Percentiles rank a stretch among this genome's conserved stretches.
These are phyloP conservation scores for Syncephalastrum monosporum DNA, from an alignment of 371 early-diverging fungal genomes.

Conservation along the genomic window DNA sequence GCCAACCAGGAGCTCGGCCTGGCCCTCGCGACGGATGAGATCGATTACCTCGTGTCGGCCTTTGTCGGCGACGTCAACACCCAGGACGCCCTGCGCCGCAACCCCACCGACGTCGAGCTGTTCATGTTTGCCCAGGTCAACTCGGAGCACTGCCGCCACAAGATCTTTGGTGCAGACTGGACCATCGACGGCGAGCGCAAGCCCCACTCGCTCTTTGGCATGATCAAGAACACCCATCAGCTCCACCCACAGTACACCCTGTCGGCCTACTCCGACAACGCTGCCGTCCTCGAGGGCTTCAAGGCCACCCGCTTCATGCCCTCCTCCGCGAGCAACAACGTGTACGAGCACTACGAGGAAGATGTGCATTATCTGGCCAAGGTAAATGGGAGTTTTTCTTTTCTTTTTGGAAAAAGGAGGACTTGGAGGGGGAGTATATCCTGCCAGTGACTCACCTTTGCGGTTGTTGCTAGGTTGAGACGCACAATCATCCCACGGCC, in stretches of 20 bases:
- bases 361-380: constrained; percentile 88
- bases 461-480: constrained; percentile 72
- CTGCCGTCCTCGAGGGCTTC: constrained; percentile 90
- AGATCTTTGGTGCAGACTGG: constrained; percentile 97
- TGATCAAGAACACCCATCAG: constrained; percentile 93
- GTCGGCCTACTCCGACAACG: constrained; percentile 97
- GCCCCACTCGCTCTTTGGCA: constrained; percentile 84
- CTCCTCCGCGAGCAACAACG: constrained; percentile 36
- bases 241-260: constrained; percentile 75
- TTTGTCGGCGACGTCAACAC: constrained; percentile 62
- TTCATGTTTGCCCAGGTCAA: constrained; percentile 99
- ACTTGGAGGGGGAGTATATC: too few species aligned
- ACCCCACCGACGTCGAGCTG: constrained; percentile 97
- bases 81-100: constrained; percentile 59
- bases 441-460: neutral
- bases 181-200: constrained; percentile 83
- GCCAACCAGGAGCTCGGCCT: constrained; percentile 91
- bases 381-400: constrained; percentile 27
- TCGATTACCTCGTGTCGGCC: constrained; percentile 88
- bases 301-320: constrained; percentile 71
- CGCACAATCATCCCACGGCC: constrained; percentile 98
- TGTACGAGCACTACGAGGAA: constrained; percentile 57
- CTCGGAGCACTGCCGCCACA: constrained; percentile 98
- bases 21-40: constrained; percentile 92
- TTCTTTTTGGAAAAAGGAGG: constrained; percentile 1